A percentile compares a stretch with the other conserved stretches of the same genome.
Evolutionary conservation across 2,329 filamentous ascomycete genomes (phyloP).

Genomic region (Aquanectria penicillioides): DNA sequence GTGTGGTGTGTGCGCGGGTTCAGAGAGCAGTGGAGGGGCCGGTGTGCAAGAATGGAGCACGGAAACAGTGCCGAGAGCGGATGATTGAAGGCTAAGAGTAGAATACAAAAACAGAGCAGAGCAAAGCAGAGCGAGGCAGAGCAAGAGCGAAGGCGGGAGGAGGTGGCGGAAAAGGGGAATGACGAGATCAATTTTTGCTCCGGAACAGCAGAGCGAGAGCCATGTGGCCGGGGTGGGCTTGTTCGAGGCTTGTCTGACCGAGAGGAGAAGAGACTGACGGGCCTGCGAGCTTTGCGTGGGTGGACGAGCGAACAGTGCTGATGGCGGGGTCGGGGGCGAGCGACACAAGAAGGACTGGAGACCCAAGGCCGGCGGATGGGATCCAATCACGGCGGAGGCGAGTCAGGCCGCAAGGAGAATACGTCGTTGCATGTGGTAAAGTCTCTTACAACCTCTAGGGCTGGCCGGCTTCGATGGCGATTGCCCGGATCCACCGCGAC

Average conservation of each 20-base stretch:
- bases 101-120: constrained; percentile 20
- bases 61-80: constrained; percentile 43
- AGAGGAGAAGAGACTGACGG: constrained; percentile 19
- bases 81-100: constrained; percentile 16
- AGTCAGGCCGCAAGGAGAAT: constrained; percentile 37
- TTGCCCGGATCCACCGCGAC: constrained; percentile 38
- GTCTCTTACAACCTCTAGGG: constrained; percentile 25
- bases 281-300: constrained; percentile 25
- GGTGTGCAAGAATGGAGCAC: constrained; percentile 31
- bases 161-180: constrained; percentile 37
- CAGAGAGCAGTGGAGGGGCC: constrained; percentile 24
- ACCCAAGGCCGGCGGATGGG: constrained; percentile 35
- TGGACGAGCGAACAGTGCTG: constrained; percentile 26
- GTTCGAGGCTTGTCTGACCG: constrained; percentile 36
- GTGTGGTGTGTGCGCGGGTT: constrained; percentile 40
- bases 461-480: constrained; percentile 32
- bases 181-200: constrained; percentile 45
- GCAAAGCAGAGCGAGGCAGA: constrained; percentile 5
- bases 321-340: constrained; percentile 38
- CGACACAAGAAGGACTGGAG: constrained; percentile 37
- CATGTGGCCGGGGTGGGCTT: constrained; percentile 43
- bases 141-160: constrained; percentile 9
- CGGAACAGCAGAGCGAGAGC: constrained; percentile 31
- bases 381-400: constrained; percentile 40
- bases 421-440: constrained; percentile 40